A percentile compares a stretch with the other conserved stretches of the same genome.
These are phyloP conservation scores for Hygrophorus russula DNA, from an alignment of 768 basidiomycete genomes.

Conservation along the genomic window DNA sequence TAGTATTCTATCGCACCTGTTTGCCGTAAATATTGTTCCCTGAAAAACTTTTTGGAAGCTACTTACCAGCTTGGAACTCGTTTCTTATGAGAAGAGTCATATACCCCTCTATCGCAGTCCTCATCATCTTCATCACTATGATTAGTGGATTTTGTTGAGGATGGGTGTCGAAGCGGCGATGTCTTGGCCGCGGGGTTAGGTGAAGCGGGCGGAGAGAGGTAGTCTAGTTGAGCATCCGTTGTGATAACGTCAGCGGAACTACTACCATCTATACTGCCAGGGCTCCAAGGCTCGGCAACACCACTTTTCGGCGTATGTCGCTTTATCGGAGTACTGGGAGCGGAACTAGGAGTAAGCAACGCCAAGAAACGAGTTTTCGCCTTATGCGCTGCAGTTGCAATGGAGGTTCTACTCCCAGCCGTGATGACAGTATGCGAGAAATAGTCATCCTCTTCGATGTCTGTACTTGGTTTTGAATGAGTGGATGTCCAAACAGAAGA, in stretches of 20 bases:
- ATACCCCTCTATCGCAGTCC: conserved; percentile 49
- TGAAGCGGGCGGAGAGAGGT: neutral
- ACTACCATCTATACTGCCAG: neutral
- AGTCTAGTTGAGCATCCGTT: conserved; percentile 1
- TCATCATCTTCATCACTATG: conserved; percentile 22
- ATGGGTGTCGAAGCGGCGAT: conserved; percentile 13
- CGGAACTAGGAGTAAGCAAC: conserved; percentile 29
- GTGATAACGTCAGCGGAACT: conserved; percentile 1
- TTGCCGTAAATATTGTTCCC: neutral
- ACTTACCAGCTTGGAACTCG: conserved; percentile 78
- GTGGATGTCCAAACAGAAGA: conserved; percentile 41
- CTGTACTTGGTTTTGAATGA: conserved; percentile 27
- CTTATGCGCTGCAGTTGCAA: conserved; percentile 34
- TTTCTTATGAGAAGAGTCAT: conserved; percentile 72
- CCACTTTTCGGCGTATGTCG: conserved; percentile 17
- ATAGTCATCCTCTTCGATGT: conserved; percentile 29
- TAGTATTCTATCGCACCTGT: conserved; percentile 75
- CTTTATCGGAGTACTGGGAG: conserved; percentile 21
- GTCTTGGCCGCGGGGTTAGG: neutral
- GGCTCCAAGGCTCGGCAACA: neutral
- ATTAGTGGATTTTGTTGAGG: conserved; percentile 19
- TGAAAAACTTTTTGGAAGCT: neutral
- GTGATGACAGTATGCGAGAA: conserved; percentile 19
- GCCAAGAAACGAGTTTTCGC: conserved; percentile 47
- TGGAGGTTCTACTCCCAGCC: conserved; percentile 25